Evolutionary conservation across 257 asterid genomes (phyloP).

Genomic region (Ehretia macrophylla): DNA sequence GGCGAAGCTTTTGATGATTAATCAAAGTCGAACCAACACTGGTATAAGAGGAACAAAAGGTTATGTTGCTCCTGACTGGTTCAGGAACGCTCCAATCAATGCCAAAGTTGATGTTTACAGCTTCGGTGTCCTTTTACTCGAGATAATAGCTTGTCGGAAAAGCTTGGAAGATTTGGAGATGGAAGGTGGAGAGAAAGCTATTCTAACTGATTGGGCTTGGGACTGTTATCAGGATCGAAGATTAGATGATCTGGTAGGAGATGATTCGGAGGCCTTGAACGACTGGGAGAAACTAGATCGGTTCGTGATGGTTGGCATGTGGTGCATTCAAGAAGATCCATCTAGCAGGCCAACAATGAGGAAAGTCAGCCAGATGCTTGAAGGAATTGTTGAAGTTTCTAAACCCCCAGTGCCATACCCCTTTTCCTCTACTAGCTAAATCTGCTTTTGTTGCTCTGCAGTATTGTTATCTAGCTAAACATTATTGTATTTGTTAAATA

Average conservation of each 20-base stretch:
- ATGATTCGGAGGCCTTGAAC: slow-evolving; percentile 21
- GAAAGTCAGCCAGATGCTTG: slow-evolving; percentile 30
- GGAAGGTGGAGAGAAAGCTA: neutral
- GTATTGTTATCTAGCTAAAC: too few species aligned
- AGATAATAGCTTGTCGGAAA: slow-evolving; percentile 29
- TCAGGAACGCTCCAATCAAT: slow-evolving; percentile 22
- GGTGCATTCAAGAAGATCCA: slow-evolving; percentile 35
- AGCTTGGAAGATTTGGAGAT: slow-evolving; percentile 3
- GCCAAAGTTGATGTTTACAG: slow-evolving; percentile 37
- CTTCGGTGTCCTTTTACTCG: slow-evolving; percentile 32
- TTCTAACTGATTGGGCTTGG: slow-evolving; percentile 26
- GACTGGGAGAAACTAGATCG: slow-evolving; percentile 19
- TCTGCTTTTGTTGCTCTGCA: neutral
- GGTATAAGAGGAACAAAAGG: slow-evolving; percentile 37
- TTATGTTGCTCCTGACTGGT: slow-evolving; percentile 42
- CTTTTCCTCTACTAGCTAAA: slow-evolving; percentile 1
- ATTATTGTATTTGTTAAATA: too few species aligned
- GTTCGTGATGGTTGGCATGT: slow-evolving; percentile 25
- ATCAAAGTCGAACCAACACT: slow-evolving; percentile 28
- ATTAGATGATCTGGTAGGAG: slow-evolving; percentile 15
- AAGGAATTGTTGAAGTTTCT: slow-evolving; percentile 25
- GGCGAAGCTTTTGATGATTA: slow-evolving; percentile 29
- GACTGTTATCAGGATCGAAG: slow-evolving; percentile 29
- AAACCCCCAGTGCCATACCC: slow-evolving; percentile 18
- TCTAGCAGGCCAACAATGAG: slow-evolving; percentile 30